phyloP scores from a whole-genome alignment of 1,139 yeast species.

The Saccharomyces hybrid region DNA sequence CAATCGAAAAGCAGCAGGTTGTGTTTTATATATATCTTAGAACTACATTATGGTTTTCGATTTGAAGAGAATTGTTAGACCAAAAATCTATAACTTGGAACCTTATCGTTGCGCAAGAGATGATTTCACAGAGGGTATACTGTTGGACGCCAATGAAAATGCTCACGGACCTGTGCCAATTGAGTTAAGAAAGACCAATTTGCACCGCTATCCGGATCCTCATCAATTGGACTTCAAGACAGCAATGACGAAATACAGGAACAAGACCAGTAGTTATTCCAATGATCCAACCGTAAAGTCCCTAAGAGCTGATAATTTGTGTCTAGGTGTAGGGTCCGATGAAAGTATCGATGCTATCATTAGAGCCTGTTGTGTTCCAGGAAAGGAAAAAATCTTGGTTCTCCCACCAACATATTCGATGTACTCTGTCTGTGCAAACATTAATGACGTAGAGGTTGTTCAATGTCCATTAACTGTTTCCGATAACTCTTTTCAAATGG shows the following conservation, averaged over 20 bases:
- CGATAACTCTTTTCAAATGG: slow-evolving; percentile 57
- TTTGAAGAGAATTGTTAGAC: slow-evolving; percentile 50
- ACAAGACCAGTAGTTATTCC: slow-evolving; percentile 37
- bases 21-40: background rate
- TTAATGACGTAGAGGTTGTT: slow-evolving; percentile 76
- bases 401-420: slow-evolving; percentile 98
- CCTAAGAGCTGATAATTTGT: slow-evolving; percentile 60
- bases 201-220: slow-evolving; percentile 94
- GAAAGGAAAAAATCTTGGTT: slow-evolving; percentile 67
- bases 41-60: slow-evolving; percentile 20
- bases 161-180: slow-evolving; percentile 80
- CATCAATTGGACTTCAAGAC: slow-evolving; percentile 78
- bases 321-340: slow-evolving; percentile 95
- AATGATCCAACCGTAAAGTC: slow-evolving; percentile 22
- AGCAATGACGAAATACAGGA: slow-evolving; percentile 65
- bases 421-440: slow-evolving; percentile 86
- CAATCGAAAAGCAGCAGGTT: background rate
- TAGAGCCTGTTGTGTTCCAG: slow-evolving; percentile 79
- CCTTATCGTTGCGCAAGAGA: slow-evolving; percentile 97
- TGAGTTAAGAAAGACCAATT: slow-evolving; percentile 40
- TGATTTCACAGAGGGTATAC: slow-evolving; percentile 76
- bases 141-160: slow-evolving; percentile 93
- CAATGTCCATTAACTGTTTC: slow-evolving; percentile 54
- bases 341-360: slow-evolving; percentile 87
- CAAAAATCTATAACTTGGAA: slow-evolving; percentile 70